Percentiles rank a stretch among this genome's conserved stretches.
These are phyloP conservation scores for Xerocomellus amylosporus DNA, from an alignment of 768 basidiomycete genomes.

Conservation along the genomic window DNA sequence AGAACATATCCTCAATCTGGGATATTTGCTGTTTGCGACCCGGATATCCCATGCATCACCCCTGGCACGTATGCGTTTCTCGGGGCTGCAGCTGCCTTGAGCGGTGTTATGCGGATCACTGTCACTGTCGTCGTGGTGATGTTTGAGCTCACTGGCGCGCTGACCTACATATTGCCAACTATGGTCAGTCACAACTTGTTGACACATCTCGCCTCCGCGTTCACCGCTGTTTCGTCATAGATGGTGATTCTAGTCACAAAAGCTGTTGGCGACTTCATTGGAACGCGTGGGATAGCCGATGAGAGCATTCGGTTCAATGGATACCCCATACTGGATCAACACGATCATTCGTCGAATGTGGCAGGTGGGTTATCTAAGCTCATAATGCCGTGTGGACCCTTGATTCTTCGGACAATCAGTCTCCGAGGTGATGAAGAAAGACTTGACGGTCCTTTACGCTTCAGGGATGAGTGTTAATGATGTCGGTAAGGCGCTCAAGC, in stretches of 20 bases:
- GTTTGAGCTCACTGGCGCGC: constrained; percentile 96
- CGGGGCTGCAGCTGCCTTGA: constrained; percentile 93
- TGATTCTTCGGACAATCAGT: constrained; percentile 44
- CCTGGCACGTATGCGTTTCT: constrained; percentile 98
- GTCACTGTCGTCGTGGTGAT: constrained; percentile 99
- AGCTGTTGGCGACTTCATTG: constrained; percentile 93
- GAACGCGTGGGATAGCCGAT: constrained; percentile 92
- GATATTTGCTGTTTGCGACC: constrained; percentile 86
- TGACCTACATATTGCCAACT: constrained; percentile 95
- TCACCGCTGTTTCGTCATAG: constrained; percentile 41
- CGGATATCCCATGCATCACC: constrained; percentile 94
- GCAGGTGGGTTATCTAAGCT: constrained; percentile 55
- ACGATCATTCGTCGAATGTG: constrained; percentile 89
- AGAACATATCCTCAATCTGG: constrained; percentile 83
- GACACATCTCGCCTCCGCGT: constrained; percentile 2
- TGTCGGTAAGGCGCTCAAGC: constrained; percentile 57
- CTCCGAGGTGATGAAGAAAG: constrained; percentile 84
- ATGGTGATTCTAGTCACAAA: constrained; percentile 96
- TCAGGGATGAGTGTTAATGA: constrained; percentile 74
- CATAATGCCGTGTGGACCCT: constrained; percentile 2
- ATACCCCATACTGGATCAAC: constrained; percentile 94
- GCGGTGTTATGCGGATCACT: constrained; percentile 95
- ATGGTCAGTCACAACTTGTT: constrained; percentile 61
- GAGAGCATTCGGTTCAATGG: constrained; percentile 97
- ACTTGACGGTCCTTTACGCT: constrained; percentile 69